These are phyloP conservation scores for Metschnikowia orientalis DNA, from an alignment of 805 yeast species.

Conservation along the genomic window DNA sequence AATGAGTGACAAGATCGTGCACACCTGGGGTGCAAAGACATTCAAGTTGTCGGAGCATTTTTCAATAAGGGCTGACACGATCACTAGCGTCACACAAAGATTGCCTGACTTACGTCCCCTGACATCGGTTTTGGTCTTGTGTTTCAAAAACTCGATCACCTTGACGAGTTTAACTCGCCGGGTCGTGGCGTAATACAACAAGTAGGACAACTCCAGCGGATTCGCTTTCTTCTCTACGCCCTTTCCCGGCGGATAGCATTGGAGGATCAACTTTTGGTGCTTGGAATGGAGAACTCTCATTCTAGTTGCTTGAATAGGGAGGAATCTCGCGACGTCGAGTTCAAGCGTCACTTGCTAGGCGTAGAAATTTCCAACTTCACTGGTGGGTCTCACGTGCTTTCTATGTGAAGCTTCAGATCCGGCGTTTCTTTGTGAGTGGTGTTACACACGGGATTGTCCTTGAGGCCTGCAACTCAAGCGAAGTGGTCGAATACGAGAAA, in stretches of 20 bases:
- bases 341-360: no score
- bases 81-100: conserved; percentile 72
- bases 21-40: conserved; percentile 68
- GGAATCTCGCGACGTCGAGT: no score
- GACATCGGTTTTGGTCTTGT: conserved; percentile 58
- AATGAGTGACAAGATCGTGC: conserved; percentile 53
- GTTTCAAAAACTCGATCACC: conserved; percentile 65
- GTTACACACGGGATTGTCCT: no score
- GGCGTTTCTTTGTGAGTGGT: no score
- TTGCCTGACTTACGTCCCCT: conserved; percentile 68
- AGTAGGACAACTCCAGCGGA: conserved; percentile 82
- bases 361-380: no score
- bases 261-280: conserved; percentile 84
- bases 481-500: no score
- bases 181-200: conserved; percentile 85
- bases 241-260: conserved; percentile 90
- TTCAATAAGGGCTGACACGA: conserved; percentile 63
- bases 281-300: conserved; percentile 58
- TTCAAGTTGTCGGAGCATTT: conserved; percentile 81
- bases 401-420: no score
- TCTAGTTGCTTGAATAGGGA: no score
- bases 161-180: conserved; percentile 85
- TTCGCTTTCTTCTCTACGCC: conserved; percentile 86
- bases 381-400: no score
- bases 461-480: no score